Percentiles rank a stretch among this genome's conserved stretches.
Conservation (phyloP, 345 rosid species). For the Nasturtium officinale region DNA sequence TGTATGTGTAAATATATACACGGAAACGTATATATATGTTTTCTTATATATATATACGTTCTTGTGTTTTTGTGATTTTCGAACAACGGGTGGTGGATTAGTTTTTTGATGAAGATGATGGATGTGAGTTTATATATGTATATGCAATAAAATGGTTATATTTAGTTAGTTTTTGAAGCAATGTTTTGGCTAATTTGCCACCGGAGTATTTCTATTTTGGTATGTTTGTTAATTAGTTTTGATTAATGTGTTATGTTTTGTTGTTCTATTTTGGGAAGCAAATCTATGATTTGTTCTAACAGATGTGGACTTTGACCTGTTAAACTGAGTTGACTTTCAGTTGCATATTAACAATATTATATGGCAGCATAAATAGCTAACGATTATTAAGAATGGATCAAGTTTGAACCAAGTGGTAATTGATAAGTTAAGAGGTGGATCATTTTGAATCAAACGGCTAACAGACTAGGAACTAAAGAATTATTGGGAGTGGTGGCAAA, state of each 20-base stretch:
- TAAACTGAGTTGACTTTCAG: slow-evolving; percentile 13
- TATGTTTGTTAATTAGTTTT: slow-evolving; percentile 35
- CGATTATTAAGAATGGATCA: neutral
- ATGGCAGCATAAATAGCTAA: neutral
- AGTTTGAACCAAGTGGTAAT: neutral
- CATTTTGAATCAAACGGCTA: slow-evolving; percentile 10
- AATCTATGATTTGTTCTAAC: neutral
- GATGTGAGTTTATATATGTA: slow-evolving; percentile 34
- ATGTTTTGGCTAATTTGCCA: slow-evolving; percentile 11
- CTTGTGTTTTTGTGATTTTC: slow-evolving; percentile 33
- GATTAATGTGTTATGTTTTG: neutral
- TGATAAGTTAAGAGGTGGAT: slow-evolving; percentile 22
- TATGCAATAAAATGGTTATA: slow-evolving; percentile 22
- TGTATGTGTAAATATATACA: slow-evolving; percentile 4
- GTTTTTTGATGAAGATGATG: slow-evolving; percentile 31
- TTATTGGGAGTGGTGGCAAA: neutral
- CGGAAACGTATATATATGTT: slow-evolving; percentile 38
- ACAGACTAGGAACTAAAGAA: neutral
- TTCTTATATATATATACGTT: slow-evolving; percentile 25
- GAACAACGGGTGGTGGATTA: slow-evolving; percentile 27
- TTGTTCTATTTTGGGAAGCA: slow-evolving; percentile 22
- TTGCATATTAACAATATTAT: neutral
- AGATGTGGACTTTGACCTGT: neutral
- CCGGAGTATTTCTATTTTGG: slow-evolving; percentile 36
- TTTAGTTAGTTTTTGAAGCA: neutral